These are phyloP conservation scores for Avena eriantha DNA, from an alignment of 176 grass and related monocot species.

Conservation along the genomic window DNA sequence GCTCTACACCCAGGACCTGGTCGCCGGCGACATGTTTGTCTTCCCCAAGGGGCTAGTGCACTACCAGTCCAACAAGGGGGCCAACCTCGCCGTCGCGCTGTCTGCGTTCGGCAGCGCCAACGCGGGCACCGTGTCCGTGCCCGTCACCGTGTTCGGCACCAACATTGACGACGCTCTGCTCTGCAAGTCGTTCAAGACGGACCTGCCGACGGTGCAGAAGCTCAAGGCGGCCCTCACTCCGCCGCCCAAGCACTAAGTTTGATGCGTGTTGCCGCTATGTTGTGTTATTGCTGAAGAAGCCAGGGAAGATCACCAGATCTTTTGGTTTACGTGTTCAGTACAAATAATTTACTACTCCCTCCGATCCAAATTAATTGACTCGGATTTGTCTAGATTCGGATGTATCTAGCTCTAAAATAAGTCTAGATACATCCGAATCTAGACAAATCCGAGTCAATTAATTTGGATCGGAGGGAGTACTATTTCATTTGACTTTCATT, in stretches of 20 bases:
- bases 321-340: too few species aligned
- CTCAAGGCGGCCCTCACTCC: slow-evolving; percentile 34
- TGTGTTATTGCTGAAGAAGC: too few species aligned
- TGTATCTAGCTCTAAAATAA: too few species aligned
- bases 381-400: too few species aligned
- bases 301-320: too few species aligned
- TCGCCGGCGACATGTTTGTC: slow-evolving; percentile 49
- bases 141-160: slow-evolving; percentile 46
- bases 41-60: slow-evolving; percentile 64
- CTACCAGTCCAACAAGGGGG: slow-evolving; percentile 53
- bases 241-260: background rate
- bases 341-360: too few species aligned
- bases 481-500: too few species aligned
- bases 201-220: slow-evolving; percentile 32
- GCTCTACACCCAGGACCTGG: slow-evolving; percentile 43
- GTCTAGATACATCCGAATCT: too few species aligned
- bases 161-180: slow-evolving; percentile 31
- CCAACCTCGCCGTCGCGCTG: slow-evolving; percentile 9
- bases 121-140: slow-evolving; percentile 36
- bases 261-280: too few species aligned
- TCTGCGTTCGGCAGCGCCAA: slow-evolving; percentile 47
- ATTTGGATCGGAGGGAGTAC: too few species aligned
- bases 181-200: slow-evolving; percentile 52
- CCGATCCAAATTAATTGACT: too few species aligned
- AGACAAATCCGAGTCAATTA: too few species aligned